Conservation (phyloP, 2,329 filamentous ascomycete genomes). For the Periglandula ipomoeae region DNA sequence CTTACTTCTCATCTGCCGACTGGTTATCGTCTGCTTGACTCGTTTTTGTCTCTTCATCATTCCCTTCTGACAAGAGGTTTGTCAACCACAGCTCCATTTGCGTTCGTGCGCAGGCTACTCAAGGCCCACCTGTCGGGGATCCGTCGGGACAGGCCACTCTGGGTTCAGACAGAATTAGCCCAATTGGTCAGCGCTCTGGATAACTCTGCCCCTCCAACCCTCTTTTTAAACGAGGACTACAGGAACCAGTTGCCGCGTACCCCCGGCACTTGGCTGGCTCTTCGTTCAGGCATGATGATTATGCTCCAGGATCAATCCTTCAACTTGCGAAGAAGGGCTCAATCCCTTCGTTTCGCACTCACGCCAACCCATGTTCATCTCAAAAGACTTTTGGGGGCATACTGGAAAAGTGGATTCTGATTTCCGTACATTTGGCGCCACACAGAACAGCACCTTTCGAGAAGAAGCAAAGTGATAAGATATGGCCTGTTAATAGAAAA, state of each 20-base stretch:
- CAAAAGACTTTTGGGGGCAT: background rate
- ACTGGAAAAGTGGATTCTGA: background rate
- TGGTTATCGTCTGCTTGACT: background rate
- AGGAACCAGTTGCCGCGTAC: constrained; percentile 1
- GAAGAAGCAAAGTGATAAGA: background rate
- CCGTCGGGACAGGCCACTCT: background rate
- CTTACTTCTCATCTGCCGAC: background rate
- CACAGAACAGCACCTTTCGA: background rate
- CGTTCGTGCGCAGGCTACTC: background rate
- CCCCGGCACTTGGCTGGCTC: background rate
- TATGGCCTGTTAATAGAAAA: background rate
- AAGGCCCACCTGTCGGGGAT: background rate
- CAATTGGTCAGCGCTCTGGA: background rate
- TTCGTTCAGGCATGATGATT: background rate
- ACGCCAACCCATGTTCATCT: background rate
- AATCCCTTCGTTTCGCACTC: background rate
- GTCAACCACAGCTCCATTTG: background rate
- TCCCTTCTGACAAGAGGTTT: background rate
- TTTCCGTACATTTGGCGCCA: background rate
- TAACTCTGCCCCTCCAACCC: background rate
- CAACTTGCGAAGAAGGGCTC: background rate
- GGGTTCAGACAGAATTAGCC: background rate
- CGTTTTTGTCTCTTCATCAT: background rate
- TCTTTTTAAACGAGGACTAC: constrained; percentile 1
- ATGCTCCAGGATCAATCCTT: constrained; percentile 2